Percentiles rank a stretch among this genome's conserved stretches.
Conservation (phyloP, 352 stramenopile species). For the Pythium phragmiticola region DNA sequence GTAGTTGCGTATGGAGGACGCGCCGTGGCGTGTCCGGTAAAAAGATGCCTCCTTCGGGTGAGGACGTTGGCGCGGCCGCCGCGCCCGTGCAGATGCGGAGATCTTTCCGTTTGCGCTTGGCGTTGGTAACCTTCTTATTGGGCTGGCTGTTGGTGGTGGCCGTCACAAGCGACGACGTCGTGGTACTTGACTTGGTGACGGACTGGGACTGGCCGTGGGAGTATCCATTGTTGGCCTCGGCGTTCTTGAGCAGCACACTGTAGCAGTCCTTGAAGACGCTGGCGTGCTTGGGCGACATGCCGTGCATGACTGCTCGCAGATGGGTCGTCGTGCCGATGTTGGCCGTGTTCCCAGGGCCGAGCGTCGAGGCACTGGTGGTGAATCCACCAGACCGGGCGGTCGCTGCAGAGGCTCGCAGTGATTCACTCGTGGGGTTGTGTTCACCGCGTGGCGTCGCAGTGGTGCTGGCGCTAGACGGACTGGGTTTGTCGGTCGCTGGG, state of each 20-base stretch:
- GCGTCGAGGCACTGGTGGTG: not conserved
- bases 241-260: slow-evolving; percentile 62
- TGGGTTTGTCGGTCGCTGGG: slow-evolving; percentile 1
- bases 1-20: slow-evolving; percentile 74
- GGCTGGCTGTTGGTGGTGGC: not conserved
- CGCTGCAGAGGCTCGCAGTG: not conserved
- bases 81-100: slow-evolving; percentile 69
- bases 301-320: slow-evolving; percentile 37
- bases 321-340: slow-evolving; percentile 24
- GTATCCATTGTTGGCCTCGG: slow-evolving; percentile 27
- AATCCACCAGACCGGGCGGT: not conserved
- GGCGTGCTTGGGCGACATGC: slow-evolving; percentile 58
- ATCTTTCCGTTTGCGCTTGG: slow-evolving; percentile 85
- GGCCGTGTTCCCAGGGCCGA: slow-evolving; percentile 31
- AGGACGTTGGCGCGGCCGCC: slow-evolving; percentile 1
- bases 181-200: not conserved
- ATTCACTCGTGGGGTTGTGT: not conserved
- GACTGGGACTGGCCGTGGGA: not conserved
- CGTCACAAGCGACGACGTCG: not conserved
- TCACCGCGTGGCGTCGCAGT: not conserved
- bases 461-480: not conserved
- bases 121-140: slow-evolving; percentile 50
- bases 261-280: slow-evolving; percentile 79
- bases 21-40: slow-evolving; percentile 72
- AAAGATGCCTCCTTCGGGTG: slow-evolving; percentile 63